A percentile compares a stretch with the other conserved stretches of the same genome.
Evolutionary conservation across 2,329 filamentous ascomycete genomes (phyloP).

Genomic region (Aspergillus phoenicis): DNA sequence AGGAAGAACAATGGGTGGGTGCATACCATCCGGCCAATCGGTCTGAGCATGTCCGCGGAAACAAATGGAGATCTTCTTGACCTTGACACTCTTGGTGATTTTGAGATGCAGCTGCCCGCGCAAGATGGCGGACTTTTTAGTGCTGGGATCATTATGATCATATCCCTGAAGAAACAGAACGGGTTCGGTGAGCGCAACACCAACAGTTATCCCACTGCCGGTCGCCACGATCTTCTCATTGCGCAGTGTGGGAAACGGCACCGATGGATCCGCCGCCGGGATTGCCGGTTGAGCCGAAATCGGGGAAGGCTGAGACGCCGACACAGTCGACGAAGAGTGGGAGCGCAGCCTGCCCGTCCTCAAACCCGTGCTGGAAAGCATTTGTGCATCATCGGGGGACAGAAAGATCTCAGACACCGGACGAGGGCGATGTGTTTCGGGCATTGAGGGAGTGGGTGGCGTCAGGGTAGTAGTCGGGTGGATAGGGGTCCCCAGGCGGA

Average conservation of each 20-base stretch:
- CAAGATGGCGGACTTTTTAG: conserved; percentile 75
- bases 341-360: conserved; percentile 30
- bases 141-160: conserved; percentile 54
- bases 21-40: conserved; percentile 84
- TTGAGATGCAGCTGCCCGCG: conserved; percentile 80
- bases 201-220: conserved; percentile 52
- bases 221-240: conserved; percentile 53
- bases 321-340: conserved; percentile 32
- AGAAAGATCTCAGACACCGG: conserved; percentile 42
- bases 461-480: conserved; percentile 21
- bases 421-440: conserved; percentile 30
- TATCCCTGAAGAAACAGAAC: conserved; percentile 54
- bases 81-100: conserved; percentile 85
- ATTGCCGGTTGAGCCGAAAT: conserved; percentile 26
- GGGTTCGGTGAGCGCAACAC: conserved; percentile 51
- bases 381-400: conserved; percentile 36
- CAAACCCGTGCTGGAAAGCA: conserved; percentile 28
- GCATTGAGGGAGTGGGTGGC: conserved; percentile 29
- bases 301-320: conserved; percentile 26
- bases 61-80: conserved; percentile 86
- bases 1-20: neutral
- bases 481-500: conserved; percentile 43
- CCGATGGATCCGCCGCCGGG: conserved; percentile 29
- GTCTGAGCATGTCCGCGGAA: conserved; percentile 84
- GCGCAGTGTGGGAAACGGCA: conserved; percentile 39